Conservation (phyloP, 2,329 filamentous ascomycete species). For the Colletotrichum liaoningense region DNA sequence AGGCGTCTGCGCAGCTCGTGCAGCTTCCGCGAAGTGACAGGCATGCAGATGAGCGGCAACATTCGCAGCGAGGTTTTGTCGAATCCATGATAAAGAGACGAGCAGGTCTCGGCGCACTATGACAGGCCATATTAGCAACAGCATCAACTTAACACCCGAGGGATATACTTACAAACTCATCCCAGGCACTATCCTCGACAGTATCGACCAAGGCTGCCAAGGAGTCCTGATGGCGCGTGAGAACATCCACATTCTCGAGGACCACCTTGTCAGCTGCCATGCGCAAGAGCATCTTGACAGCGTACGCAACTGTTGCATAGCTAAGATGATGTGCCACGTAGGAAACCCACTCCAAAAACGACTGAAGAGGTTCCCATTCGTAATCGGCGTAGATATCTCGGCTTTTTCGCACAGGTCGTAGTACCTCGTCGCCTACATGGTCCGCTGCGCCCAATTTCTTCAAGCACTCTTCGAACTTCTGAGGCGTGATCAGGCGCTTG, state of each 20-base stretch:
- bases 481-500: constrained; percentile 55
- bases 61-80: constrained; percentile 63
- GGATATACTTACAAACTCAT: constrained; percentile 53
- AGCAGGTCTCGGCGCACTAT: constrained; percentile 63
- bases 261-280: constrained; percentile 67
- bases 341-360: constrained; percentile 56
- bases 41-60: constrained; percentile 69
- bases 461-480: constrained; percentile 66
- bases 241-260: constrained; percentile 44
- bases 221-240: constrained; percentile 53
- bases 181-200: constrained; percentile 52
- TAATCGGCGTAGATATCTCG: constrained; percentile 47
- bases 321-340: constrained; percentile 50
- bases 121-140: constrained; percentile 23
- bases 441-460: constrained; percentile 66
- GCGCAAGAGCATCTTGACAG: constrained; percentile 61
- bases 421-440: constrained; percentile 49
- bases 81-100: constrained; percentile 59
- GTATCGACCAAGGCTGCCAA: constrained; percentile 56
- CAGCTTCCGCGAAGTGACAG: constrained; percentile 59
- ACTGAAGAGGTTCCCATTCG: constrained; percentile 58
- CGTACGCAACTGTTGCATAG: constrained; percentile 48
- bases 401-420: constrained; percentile 41
- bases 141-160: not conserved
- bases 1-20: constrained; percentile 75